Evolutionary conservation across 2,329 filamentous ascomycete species (phyloP).

Genomic region (Whalleya microplaca): DNA sequence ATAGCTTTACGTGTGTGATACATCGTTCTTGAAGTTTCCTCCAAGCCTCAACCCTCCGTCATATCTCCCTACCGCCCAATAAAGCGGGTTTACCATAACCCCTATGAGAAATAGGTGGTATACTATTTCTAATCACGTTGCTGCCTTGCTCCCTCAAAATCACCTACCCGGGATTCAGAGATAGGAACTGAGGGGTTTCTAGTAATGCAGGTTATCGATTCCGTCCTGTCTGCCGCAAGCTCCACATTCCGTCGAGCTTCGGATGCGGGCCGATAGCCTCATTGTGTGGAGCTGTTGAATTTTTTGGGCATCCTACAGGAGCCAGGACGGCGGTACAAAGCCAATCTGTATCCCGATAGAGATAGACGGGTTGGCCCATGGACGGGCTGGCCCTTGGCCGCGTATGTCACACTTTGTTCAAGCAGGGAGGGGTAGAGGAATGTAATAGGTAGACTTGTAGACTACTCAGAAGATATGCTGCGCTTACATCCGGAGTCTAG

Average conservation of each 20-base stretch:
- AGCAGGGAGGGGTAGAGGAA: background rate
- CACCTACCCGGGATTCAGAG: background rate
- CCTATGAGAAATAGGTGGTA: no score
- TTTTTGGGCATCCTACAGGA: background rate
- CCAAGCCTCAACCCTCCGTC: no score
- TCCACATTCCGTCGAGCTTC: slow-evolving; percentile 1
- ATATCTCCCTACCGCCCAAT: no score
- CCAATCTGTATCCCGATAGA: background rate
- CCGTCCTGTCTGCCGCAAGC: slow-evolving; percentile 2
- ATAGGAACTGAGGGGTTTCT: background rate
- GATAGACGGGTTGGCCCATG: background rate
- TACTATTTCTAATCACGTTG: no score
- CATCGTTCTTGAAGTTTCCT: no score
- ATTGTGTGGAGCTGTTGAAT: background rate
- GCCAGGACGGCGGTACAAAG: background rate
- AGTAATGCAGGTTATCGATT: slow-evolving; percentile 6
- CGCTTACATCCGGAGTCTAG: background rate
- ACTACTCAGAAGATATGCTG: background rate
- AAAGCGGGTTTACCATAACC: no score
- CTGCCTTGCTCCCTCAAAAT: no score
- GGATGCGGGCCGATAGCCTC: slow-evolving; percentile 4
- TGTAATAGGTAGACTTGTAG: background rate
- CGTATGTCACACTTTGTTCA: background rate
- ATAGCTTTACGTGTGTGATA: background rate
- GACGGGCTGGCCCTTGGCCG: background rate